Evolutionary conservation across 495 filamentous ascomycete species (phyloP).

Genomic region (Hyaloscypha finlandica): DNA sequence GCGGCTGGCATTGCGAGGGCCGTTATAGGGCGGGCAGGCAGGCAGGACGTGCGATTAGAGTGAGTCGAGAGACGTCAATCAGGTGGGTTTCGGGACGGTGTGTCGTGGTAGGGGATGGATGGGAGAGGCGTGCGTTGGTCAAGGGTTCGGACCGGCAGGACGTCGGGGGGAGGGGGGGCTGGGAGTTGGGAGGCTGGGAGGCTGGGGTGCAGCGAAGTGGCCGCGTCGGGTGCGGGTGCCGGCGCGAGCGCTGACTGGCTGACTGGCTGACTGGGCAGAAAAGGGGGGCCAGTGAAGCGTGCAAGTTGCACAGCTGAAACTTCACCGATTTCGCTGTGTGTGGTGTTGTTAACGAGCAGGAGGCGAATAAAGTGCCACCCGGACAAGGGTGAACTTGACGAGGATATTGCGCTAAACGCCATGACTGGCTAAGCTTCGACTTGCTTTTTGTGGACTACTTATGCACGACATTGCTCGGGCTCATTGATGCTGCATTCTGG

Average conservation of each 20-base stretch:
- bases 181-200: neutral
- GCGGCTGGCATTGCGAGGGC: neutral
- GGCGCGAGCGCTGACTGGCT: no score
- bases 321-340: neutral
- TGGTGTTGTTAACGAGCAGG: neutral
- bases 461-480: constrained; percentile 17
- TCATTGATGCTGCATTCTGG: neutral
- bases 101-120: no score
- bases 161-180: neutral
- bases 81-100: no score
- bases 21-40: constrained; percentile 12
- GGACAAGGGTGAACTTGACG: neutral
- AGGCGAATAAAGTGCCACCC: neutral
- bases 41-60: constrained; percentile 14
- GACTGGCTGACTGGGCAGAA: neutral
- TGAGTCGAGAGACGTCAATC: neutral
- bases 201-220: constrained; percentile 2
- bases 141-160: constrained; percentile 2
- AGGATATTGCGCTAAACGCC: constrained; percentile 10
- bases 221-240: neutral
- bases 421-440: neutral
- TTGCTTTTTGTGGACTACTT: neutral
- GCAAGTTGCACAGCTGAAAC: neutral
- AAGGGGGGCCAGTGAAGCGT: neutral
- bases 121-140: neutral